Conservation (phyloP, 306 rosid species). For the Leucaena leucocephala region DNA sequence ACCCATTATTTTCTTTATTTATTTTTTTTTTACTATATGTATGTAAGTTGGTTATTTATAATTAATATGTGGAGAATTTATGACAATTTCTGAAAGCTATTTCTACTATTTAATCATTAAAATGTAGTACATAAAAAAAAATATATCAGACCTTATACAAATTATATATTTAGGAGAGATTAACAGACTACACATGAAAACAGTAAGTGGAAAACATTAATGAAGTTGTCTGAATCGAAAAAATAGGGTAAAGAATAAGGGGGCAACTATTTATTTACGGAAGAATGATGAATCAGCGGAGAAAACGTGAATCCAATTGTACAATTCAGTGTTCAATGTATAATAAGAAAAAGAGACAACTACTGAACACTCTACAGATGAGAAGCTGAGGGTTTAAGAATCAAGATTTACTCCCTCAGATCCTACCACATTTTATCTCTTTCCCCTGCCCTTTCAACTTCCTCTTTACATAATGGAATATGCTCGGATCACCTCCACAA, state of each 20-base stretch:
- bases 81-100: too few relatives aligned
- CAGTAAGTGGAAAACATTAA: neutral
- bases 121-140: too few relatives aligned
- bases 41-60: too few relatives aligned
- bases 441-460: constrained; percentile 42
- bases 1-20: too few relatives aligned
- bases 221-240: neutral
- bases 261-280: constrained; percentile 68
- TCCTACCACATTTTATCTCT: constrained; percentile 23
- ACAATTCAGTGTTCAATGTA: constrained; percentile 61
- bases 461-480: constrained; percentile 93
- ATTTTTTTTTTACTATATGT: too few relatives aligned
- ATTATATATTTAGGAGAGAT: too few relatives aligned
- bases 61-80: too few relatives aligned
- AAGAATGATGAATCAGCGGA: constrained; percentile 81
- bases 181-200: too few relatives aligned
- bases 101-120: too few relatives aligned
- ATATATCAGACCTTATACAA: too few relatives aligned
- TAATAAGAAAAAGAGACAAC: constrained; percentile 71
- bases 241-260: constrained; percentile 41
- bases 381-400: constrained; percentile 52
- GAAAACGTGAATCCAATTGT: constrained; percentile 77
- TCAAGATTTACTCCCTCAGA: constrained; percentile 44
- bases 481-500: constrained; percentile 97
- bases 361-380: constrained; percentile 54